Evolutionary conservation across 805 yeast species (phyloP).

Genomic region (Wickerhamiella cacticola): DNA sequence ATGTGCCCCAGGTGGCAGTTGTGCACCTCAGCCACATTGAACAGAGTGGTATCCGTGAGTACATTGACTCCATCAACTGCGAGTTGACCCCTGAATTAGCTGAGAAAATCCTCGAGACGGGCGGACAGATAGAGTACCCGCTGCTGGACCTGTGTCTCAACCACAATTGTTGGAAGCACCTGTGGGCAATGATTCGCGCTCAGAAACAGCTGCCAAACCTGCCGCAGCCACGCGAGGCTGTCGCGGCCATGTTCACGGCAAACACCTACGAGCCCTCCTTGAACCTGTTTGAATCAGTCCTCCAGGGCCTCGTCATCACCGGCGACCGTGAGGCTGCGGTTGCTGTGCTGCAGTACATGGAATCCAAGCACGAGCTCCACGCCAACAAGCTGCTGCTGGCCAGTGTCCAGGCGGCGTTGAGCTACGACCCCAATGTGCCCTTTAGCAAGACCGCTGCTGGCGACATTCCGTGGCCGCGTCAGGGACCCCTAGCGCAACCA

Average conservation of each 20-base stretch:
- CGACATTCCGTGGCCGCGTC: slow-evolving; percentile 8
- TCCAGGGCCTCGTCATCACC: slow-evolving; percentile 11
- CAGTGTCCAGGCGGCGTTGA: background rate
- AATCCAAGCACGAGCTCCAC: background rate
- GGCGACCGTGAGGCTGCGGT: slow-evolving; percentile 10
- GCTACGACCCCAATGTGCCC: background rate
- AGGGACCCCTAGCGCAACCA: slow-evolving; percentile 3
- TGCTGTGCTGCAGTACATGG: slow-evolving; percentile 10
- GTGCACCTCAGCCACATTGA: background rate
- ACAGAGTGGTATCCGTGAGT: background rate
- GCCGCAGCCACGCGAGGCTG: slow-evolving; percentile 3
- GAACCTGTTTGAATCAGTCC: slow-evolving; percentile 8
- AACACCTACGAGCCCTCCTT: slow-evolving; percentile 2
- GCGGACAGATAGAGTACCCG: slow-evolving; percentile 2
- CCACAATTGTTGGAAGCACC: slow-evolving; percentile 15
- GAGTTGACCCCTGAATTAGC: slow-evolving; percentile 9
- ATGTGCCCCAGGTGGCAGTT: background rate
- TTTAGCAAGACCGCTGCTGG: background rate
- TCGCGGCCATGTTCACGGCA: slow-evolving; percentile 1
- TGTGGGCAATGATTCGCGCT: slow-evolving; percentile 13
- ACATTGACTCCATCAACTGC: slow-evolving; percentile 1
- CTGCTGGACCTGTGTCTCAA: slow-evolving; percentile 12
- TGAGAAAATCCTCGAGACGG: background rate
- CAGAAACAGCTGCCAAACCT: background rate
- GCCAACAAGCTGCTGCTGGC: background rate